These are phyloP conservation scores for Candida maesae DNA, from an alignment of 805 yeast species.

Conservation along the genomic window DNA sequence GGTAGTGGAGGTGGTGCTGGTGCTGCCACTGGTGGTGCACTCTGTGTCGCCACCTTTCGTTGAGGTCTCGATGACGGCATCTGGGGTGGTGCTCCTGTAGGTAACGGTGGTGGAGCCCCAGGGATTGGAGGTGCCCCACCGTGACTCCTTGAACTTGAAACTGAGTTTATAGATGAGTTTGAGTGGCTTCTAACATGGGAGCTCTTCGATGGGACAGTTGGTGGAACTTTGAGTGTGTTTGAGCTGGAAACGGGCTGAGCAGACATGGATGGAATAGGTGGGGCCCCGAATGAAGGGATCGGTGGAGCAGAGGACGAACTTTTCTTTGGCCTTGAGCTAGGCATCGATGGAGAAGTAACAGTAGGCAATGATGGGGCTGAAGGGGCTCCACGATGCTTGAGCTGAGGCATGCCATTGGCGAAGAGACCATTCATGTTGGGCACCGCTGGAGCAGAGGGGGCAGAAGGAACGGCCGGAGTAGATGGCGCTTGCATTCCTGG, in stretches of 20 bases:
- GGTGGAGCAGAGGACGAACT: constrained; percentile 13
- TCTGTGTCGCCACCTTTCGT: constrained; percentile 3
- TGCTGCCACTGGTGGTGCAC: constrained; percentile 4
- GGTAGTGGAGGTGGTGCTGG: constrained; percentile 2
- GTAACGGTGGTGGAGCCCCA: constrained; percentile 25
- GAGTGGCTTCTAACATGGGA: constrained; percentile 17
- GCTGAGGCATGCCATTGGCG: constrained; percentile 26
- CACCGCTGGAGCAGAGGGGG: constrained; percentile 17
- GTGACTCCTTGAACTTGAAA: constrained; percentile 7
- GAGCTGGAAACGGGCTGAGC: constrained; percentile 25
- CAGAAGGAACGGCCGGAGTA: constrained; percentile 20
- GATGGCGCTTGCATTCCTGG: constrained; percentile 4
- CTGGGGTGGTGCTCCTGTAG: constrained; percentile 27
- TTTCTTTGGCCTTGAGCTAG: constrained; percentile 24
- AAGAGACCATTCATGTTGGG: constrained; percentile 25
- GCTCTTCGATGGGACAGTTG: constrained; percentile 17
- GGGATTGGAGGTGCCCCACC: constrained; percentile 6
- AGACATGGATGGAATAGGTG: constrained; percentile 19
- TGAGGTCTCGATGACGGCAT: constrained; percentile 26
- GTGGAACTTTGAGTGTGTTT: constrained; percentile 18
- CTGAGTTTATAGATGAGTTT: constrained; percentile 13
- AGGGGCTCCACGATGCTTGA: constrained; percentile 18
- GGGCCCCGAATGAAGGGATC: constrained; percentile 20
- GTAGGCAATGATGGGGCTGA: constrained; percentile 6
- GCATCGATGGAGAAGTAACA: constrained; percentile 27